phyloP scores from a whole-genome alignment of 2,329 filamentous ascomycete species.

The Xylaria sp. region DNA sequence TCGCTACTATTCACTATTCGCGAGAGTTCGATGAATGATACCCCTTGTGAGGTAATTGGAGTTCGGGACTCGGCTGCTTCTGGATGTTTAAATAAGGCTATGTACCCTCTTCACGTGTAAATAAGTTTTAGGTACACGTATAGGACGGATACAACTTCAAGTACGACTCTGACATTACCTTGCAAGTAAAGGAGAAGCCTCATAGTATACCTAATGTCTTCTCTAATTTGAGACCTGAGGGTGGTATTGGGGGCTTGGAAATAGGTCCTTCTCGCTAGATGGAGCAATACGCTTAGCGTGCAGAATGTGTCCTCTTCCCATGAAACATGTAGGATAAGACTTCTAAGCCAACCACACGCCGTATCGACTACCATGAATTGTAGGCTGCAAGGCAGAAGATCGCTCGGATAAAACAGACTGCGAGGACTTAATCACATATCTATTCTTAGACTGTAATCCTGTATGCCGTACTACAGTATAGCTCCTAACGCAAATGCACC shows the following conservation, averaged over 20 bases:
- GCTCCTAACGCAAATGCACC: slow-evolving; percentile 1
- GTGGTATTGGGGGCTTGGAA: not conserved
- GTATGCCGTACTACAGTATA: slow-evolving; percentile 6
- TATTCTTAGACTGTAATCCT: slow-evolving; percentile 31
- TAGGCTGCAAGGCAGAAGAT: slow-evolving; percentile 7
- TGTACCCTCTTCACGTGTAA: not conserved
- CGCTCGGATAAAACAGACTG: not conserved
- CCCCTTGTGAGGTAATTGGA: slow-evolving; percentile 21
- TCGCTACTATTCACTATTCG: slow-evolving; percentile 1
- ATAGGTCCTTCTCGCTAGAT: not conserved
- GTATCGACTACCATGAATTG: not conserved
- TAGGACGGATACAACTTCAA: slow-evolving; percentile 9
- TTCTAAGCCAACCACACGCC: slow-evolving; percentile 1
- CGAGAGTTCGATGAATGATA: slow-evolving; percentile 25
- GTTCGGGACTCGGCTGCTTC: slow-evolving; percentile 17
- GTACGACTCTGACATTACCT: not conserved
- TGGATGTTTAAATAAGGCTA: slow-evolving; percentile 3
- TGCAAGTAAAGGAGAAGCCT: not conserved
- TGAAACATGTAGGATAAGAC: slow-evolving; percentile 1
- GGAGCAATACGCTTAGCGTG: not conserved
- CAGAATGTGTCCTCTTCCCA: not conserved
- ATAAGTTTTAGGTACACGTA: not conserved
- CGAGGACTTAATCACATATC: slow-evolving; percentile 11
- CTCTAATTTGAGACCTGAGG: not conserved
- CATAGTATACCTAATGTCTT: not conserved